These are phyloP conservation scores for Sesbania bispinosa DNA, from an alignment of 306 rosid species.

Conservation along the genomic window DNA sequence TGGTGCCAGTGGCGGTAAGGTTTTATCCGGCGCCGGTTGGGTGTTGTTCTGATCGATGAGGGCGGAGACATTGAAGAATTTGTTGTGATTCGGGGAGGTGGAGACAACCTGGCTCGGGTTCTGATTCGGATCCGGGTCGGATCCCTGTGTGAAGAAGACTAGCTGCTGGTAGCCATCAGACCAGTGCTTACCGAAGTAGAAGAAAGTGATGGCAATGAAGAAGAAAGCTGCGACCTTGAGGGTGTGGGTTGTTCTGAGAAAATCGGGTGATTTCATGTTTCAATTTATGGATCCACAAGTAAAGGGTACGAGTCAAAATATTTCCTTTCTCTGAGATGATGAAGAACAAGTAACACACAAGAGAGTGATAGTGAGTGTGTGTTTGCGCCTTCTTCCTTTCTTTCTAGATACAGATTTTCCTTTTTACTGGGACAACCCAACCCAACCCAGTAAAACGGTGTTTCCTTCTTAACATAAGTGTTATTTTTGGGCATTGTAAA, in stretches of 20 bases:
- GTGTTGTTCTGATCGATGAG: slow-evolving; percentile 36
- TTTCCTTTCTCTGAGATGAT: not conserved
- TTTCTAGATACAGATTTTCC: no score
- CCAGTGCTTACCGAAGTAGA: slow-evolving; percentile 78
- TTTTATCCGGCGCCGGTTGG: slow-evolving; percentile 18
- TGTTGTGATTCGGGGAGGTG: slow-evolving; percentile 58
- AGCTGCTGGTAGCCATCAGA: slow-evolving; percentile 71
- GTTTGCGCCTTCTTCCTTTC: not conserved
- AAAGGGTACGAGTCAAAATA: not conserved
- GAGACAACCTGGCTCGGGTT: slow-evolving; percentile 41
- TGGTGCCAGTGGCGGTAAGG: slow-evolving; percentile 7
- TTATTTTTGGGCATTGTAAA: no score
- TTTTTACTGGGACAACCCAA: not conserved
- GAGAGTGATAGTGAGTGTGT: not conserved
- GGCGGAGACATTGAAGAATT: slow-evolving; percentile 42
- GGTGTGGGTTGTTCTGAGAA: slow-evolving; percentile 29
- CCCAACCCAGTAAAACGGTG: no score
- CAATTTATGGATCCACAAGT: not conserved
- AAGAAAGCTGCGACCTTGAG: slow-evolving; percentile 47
- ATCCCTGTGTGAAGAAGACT: slow-evolving; percentile 50
- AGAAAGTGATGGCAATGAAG: slow-evolving; percentile 52
- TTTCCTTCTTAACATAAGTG: not conserved
- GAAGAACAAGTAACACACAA: not conserved
- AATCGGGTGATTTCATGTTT: slow-evolving; percentile 46
- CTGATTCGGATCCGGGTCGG: slow-evolving; percentile 32